These are phyloP conservation scores for Emergomyces orientalis DNA, from an alignment of 2,329 filamentous ascomycete species.

Conservation along the genomic window DNA sequence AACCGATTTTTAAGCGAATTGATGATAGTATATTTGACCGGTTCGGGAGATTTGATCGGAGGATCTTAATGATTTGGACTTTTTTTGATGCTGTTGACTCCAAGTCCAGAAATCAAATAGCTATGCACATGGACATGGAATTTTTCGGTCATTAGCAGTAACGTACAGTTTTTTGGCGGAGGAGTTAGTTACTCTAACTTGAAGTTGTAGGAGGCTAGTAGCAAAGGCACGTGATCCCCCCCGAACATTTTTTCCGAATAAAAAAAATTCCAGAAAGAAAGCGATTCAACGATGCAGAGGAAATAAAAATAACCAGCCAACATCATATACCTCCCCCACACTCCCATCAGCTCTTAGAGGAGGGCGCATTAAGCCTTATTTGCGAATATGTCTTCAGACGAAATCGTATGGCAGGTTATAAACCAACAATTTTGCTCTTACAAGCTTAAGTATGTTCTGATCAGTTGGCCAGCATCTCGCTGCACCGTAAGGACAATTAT, in stretches of 20 bases:
- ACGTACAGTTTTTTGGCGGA: too few relatives aligned
- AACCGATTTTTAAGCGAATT: too few relatives aligned
- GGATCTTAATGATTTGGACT: too few relatives aligned
- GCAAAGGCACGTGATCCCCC: background rate
- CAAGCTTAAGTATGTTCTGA: constrained; percentile 66
- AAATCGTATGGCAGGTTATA: constrained; percentile 95
- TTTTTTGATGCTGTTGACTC: too few relatives aligned
- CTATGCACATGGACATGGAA: too few relatives aligned
- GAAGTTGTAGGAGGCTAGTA: background rate
- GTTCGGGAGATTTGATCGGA: too few relatives aligned
- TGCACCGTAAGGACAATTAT: too few relatives aligned
- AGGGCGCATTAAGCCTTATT: background rate
- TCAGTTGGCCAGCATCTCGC: constrained; percentile 1
- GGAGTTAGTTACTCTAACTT: too few relatives aligned
- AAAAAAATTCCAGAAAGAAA: constrained; percentile 2
- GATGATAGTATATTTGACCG: too few relatives aligned
- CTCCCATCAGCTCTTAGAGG: background rate
- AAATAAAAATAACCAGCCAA: background rate
- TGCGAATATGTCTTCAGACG: constrained; percentile 69
- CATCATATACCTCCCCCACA: background rate
- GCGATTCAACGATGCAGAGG: background rate
- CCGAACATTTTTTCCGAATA: background rate
- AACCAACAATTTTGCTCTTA: constrained; percentile 93
- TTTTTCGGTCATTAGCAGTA: too few relatives aligned
- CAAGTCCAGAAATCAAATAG: too few relatives aligned